Percentiles rank a stretch among this genome's conserved stretches.
phyloP scores from a whole-genome alignment of 768 basidiomycete species.

The Imleria badia region DNA sequence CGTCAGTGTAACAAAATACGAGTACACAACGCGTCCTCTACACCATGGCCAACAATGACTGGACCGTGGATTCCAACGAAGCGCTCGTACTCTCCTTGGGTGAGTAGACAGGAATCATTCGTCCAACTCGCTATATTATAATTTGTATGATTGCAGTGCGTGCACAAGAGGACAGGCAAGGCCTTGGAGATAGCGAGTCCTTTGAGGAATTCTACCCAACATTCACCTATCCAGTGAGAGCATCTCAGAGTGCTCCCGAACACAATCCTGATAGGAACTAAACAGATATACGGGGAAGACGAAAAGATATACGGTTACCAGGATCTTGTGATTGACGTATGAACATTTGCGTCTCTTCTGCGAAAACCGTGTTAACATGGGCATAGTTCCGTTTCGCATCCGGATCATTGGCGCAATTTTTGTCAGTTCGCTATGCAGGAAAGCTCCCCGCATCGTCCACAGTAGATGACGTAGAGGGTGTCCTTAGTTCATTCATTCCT shows the following conservation, averaged over 20 bases:
- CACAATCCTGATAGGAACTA: constrained; percentile 1
- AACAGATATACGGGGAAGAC: constrained; percentile 90
- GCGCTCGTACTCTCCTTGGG: constrained; percentile 75
- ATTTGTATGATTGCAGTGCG: constrained; percentile 49
- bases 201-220: constrained; percentile 75
- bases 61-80: constrained; percentile 80
- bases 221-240: constrained; percentile 92
- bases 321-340: constrained; percentile 78
- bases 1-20: constrained; percentile 12
- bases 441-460: constrained; percentile 65
- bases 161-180: constrained; percentile 61
- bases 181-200: constrained; percentile 53
- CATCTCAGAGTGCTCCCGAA: background rate
- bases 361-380: constrained; percentile 1
- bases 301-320: constrained; percentile 96
- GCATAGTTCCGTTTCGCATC: constrained; percentile 80
- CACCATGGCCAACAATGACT: constrained; percentile 42
- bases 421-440: constrained; percentile 64
- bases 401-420: constrained; percentile 77
- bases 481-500: constrained; percentile 74
- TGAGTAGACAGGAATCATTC: constrained; percentile 29
- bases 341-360: constrained; percentile 23
- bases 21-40: constrained; percentile 29
- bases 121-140: constrained; percentile 1
- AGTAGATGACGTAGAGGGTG: constrained; percentile 85